Base-by-base conservation (phyloP, 495 filamentous ascomycete species). In the Staphylotrichum longicolle region DNA sequence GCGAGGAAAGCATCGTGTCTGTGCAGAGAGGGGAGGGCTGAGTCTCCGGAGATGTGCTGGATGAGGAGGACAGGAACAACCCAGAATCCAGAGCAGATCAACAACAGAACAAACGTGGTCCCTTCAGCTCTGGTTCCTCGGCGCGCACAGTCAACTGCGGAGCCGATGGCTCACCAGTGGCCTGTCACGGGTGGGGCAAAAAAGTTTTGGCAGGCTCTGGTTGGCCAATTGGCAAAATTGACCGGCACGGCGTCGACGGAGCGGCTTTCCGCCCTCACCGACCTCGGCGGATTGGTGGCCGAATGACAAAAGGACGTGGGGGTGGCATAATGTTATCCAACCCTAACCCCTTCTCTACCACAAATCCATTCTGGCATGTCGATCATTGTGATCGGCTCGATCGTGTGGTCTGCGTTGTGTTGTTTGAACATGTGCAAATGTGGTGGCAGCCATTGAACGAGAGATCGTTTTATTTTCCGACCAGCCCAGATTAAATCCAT, bases 1-100 rank as follows among this genome's bases (percentile, higher is more conserved):
- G 63, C 35, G 70, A 73, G 59, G 70, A 73, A 41, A 73, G 65
- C 70, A 73, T 73, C 14, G 20, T 69, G 54, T 41, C 37, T 55
- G 60, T 27, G 41, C 5, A 50, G 45, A 12, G 11, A 32, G 40
- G 35, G 64, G 35, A 40, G 46, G 33, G 59, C 47, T 39, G 47
- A 40, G 12, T 40, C 50, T 37, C 34, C 50, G 15, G 20, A 33
- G 3, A 50, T 14, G 33, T 42, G 53, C 20, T 11, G 10, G 37
- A 34, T 5, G 33, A 9, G 4, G 9, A 44, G 37, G 27, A 51
- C 55, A 30, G 44, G 44, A 45, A 56, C 42, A 35, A 39, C 3
- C 40, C 32, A 53, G 14, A 40, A 14, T 30, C 27, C n/a, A 27
- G 9, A 20, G 30, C 54, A 46, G 54, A 50, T 41, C 61, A 39